Percentiles rank a stretch among this genome's conserved stretches.
phyloP scores from a whole-genome alignment of 73 alveolate genomes.

The Tetrahymena thermophila region DNA sequence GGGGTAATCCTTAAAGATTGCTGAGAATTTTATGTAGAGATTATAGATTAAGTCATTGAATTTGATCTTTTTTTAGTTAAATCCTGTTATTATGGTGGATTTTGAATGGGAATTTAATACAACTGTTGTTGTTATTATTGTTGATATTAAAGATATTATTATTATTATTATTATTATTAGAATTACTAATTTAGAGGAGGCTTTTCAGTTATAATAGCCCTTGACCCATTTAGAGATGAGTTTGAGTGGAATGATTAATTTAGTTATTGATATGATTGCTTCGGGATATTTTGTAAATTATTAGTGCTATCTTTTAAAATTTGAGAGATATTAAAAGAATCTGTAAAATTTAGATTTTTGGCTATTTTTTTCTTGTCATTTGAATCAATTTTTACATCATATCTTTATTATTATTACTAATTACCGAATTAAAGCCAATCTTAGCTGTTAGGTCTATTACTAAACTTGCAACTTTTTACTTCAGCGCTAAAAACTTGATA shows the following conservation, averaged over 20 bases:
- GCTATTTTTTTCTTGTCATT: background rate
- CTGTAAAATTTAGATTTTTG: background rate
- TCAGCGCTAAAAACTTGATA: background rate
- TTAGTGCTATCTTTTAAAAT: background rate
- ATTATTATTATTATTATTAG: too few relatives aligned
- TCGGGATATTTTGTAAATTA: background rate
- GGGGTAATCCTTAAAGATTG: background rate
- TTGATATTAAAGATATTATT: background rate
- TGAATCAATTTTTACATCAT: background rate
- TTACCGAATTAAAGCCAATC: background rate
- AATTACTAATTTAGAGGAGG: background rate
- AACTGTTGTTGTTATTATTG: background rate
- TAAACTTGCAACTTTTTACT: background rate
- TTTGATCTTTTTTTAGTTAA: background rate
- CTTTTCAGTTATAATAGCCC: background rate
- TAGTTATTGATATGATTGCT: background rate
- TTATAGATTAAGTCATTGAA: background rate
- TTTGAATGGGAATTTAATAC: background rate
- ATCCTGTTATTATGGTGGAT: background rate
- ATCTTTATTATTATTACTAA: background rate
- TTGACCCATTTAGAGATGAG: background rate
- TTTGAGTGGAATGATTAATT: background rate
- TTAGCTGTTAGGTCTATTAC: background rate
- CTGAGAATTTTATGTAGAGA: background rate
- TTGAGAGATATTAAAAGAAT: background rate